Conservation (phyloP, 2,329 filamentous ascomycete species). For the Sclerotinia minor region DNA sequence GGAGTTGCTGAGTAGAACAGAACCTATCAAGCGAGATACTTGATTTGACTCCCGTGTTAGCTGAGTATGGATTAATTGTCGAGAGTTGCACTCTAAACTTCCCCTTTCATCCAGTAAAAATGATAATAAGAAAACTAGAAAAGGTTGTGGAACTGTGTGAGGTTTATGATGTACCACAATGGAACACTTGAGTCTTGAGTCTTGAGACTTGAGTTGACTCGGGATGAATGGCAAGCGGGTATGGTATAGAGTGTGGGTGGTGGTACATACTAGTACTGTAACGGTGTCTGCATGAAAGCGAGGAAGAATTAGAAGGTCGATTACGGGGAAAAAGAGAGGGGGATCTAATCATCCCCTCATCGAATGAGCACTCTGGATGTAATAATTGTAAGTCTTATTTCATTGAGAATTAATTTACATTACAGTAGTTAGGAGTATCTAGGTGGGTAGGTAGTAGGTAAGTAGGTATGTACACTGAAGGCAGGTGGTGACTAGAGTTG, state of each 20-base stretch:
- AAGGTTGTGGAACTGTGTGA: background rate
- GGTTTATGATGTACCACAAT: background rate
- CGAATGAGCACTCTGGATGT: background rate
- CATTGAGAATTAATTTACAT: no score
- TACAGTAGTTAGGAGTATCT: no score
- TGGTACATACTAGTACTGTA: background rate
- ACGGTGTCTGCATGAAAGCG: conserved; percentile 13
- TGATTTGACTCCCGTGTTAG: background rate
- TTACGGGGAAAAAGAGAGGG: background rate
- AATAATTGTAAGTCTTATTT: no score
- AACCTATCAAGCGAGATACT: background rate
- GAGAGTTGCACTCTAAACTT: background rate
- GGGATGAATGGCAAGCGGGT: conserved; percentile 6
- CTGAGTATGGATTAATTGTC: background rate
- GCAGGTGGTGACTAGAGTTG: no score
- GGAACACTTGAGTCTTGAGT: conserved; percentile 6
- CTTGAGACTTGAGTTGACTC: conserved; percentile 10
- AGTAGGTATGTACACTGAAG: background rate
- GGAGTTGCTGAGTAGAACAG: background rate
- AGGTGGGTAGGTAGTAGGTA: no score
- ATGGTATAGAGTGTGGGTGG: background rate
- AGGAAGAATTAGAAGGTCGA: background rate
- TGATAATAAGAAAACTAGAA: background rate
- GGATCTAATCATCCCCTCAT: background rate
- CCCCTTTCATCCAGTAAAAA: background rate